These are phyloP conservation scores for Cenococcum geophilum DNA, from an alignment of 495 filamentous ascomycete species.

Conservation along the genomic window DNA sequence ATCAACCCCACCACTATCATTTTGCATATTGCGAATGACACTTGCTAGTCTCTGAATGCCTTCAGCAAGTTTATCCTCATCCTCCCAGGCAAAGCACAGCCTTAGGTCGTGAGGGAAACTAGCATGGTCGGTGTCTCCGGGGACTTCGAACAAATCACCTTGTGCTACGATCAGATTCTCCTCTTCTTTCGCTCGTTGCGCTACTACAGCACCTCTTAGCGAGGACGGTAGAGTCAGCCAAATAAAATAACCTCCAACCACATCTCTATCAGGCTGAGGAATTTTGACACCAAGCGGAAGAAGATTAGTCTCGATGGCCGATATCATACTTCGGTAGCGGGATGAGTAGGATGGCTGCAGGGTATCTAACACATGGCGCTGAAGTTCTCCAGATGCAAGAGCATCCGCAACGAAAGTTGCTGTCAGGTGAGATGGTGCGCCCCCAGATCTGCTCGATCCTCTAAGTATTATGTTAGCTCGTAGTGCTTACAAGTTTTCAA, in stretches of 20 bases:
- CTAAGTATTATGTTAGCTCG: conserved; percentile 37
- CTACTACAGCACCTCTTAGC: conserved; percentile 50
- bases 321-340: conserved; percentile 50
- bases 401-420: conserved; percentile 60
- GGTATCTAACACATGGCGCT: conserved; percentile 39
- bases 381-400: conserved; percentile 47
- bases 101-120: conserved; percentile 53
- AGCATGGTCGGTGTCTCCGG: conserved; percentile 41
- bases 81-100: conserved; percentile 72
- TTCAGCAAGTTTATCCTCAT: conserved; percentile 58
- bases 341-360: conserved; percentile 51
- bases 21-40: conserved; percentile 39
- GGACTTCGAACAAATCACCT: conserved; percentile 59
- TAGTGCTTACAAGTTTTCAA: conserved; percentile 2
- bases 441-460: conserved; percentile 65
- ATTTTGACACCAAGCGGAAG: conserved; percentile 53
- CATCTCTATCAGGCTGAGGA: conserved; percentile 36
- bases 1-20: conserved; percentile 5
- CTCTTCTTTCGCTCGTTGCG: conserved; percentile 46
- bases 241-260: conserved; percentile 72
- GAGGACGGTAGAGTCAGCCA: conserved; percentile 61
- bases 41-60: conserved; percentile 58
- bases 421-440: conserved; percentile 65
- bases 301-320: conserved; percentile 51
- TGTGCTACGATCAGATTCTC: conserved; percentile 58